phyloP scores from a whole-genome alignment of 2,329 filamentous ascomycete species.

The Seiridium unicorne region DNA sequence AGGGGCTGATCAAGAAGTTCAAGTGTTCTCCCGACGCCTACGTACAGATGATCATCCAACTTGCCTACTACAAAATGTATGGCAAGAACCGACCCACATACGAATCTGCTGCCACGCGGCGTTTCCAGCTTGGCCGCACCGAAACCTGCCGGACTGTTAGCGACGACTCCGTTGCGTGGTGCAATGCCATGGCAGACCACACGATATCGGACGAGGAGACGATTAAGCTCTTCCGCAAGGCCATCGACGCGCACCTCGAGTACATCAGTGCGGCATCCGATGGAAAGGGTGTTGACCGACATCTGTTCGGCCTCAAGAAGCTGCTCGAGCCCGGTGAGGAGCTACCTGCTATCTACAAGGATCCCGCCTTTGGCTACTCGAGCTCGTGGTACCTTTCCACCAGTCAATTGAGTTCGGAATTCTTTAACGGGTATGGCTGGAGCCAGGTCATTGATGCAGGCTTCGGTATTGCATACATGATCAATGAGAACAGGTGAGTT shows the following conservation, averaged over 20 bases:
- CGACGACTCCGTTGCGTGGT: constrained; percentile 89
- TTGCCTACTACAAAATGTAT: constrained; percentile 99
- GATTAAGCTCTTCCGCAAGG: constrained; percentile 76
- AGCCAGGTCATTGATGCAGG: constrained; percentile 95
- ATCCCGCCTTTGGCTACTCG: constrained; percentile 83
- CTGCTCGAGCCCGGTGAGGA: constrained; percentile 78
- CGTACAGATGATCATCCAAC: constrained; percentile 97
- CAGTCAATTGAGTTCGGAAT: constrained; percentile 90
- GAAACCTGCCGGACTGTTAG: constrained; percentile 93
- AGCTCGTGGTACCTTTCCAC: constrained; percentile 86
- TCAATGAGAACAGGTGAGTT: constrained; percentile 89
- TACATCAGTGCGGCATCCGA: constrained; percentile 90
- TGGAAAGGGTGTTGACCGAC: constrained; percentile 90
- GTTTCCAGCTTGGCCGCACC: constrained; percentile 94
- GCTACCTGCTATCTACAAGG: constrained; percentile 78
- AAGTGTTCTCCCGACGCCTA: constrained; percentile 97
- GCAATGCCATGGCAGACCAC: constrained; percentile 77
- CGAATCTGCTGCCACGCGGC: constrained; percentile 90
- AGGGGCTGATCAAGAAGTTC: constrained; percentile 99
- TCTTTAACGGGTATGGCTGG: constrained; percentile 99
- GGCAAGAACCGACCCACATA: constrained; percentile 97
- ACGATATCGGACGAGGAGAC: constrained; percentile 61
- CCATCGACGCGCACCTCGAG: constrained; percentile 77
- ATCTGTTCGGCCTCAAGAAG: constrained; percentile 97
- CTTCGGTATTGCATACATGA: constrained; percentile 99